Evolutionary conservation across 2,329 filamentous ascomycete species (phyloP).

Genomic region (Teratosphaeria pseudoeucalypti): DNA sequence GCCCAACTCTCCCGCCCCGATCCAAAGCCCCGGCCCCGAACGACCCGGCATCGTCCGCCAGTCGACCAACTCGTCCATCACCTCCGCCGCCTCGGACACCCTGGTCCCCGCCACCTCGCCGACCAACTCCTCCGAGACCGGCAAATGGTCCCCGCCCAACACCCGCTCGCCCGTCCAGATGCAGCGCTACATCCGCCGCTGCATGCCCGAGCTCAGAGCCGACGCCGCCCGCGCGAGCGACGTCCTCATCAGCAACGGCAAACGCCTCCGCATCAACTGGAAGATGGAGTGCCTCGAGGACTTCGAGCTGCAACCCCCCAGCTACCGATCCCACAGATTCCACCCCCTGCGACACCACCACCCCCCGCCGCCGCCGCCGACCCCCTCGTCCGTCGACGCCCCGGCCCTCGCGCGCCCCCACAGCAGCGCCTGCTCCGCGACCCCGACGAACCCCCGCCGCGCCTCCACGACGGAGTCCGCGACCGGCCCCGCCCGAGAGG

Average conservation of each 20-base stretch:
- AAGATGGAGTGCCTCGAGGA: slow-evolving; percentile 32
- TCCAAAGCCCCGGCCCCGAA: neutral
- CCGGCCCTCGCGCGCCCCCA: slow-evolving; percentile 5
- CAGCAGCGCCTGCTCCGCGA: slow-evolving; percentile 9
- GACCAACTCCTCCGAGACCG: slow-evolving; percentile 20
- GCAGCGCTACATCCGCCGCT: slow-evolving; percentile 37
- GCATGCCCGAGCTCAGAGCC: slow-evolving; percentile 35
- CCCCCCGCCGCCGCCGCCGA: too few relatives aligned
- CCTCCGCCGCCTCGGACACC: slow-evolving; percentile 17
- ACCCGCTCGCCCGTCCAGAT: slow-evolving; percentile 27
- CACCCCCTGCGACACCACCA: neutral
- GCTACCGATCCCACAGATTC: slow-evolving; percentile 28
- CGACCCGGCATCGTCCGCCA: slow-evolving; percentile 16
- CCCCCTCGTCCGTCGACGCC: neutral
- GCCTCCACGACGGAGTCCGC: neutral
- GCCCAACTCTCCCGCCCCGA: slow-evolving; percentile 1
- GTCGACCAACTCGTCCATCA: slow-evolving; percentile 16
- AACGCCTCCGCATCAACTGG: slow-evolving; percentile 35
- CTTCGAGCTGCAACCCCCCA: slow-evolving; percentile 34
- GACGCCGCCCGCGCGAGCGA: slow-evolving; percentile 36
- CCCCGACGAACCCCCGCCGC: neutral
- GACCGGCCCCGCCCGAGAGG: neutral
- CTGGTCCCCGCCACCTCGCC: slow-evolving; percentile 24
- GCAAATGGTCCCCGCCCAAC: slow-evolving; percentile 27
- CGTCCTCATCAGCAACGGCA: slow-evolving; percentile 33